Evolutionary conservation across 768 basidiomycete genomes (phyloP).

Genomic region (Clitopilus passeckerianus): DNA sequence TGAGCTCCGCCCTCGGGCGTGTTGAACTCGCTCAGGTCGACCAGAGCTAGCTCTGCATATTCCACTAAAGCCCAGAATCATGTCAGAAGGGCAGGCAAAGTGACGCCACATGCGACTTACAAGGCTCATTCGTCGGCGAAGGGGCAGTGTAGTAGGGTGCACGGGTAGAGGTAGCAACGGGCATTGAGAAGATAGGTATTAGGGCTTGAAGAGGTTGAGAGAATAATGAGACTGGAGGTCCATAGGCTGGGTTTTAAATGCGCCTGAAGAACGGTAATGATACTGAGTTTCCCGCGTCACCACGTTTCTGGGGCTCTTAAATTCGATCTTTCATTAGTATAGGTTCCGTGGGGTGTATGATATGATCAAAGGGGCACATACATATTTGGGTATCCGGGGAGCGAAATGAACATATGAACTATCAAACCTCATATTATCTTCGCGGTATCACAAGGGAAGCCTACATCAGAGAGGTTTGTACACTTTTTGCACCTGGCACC

Average conservation of each 20-base stretch:
- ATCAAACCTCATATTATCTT: background rate
- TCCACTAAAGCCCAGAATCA: conserved; percentile 18
- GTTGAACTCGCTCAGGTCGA: conserved; percentile 40
- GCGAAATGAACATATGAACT: background rate
- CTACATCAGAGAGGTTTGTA: too few relatives aligned
- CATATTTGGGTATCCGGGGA: background rate
- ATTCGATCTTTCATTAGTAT: background rate
- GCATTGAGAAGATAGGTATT: conserved; percentile 15
- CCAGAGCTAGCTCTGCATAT: conserved; percentile 44
- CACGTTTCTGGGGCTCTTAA: background rate
- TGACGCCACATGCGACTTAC: conserved; percentile 16
- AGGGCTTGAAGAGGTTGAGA: background rate
- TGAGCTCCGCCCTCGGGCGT: conserved; percentile 30
- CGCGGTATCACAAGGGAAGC: background rate
- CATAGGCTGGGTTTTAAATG: background rate
- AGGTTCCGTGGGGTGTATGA: background rate
- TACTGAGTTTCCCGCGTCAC: background rate
- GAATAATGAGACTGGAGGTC: background rate
- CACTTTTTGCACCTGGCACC: too few relatives aligned
- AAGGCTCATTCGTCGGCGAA: conserved; percentile 23
- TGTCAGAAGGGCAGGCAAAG: background rate
- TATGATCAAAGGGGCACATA: background rate
- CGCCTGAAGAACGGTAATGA: background rate
- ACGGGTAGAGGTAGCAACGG: conserved; percentile 21
- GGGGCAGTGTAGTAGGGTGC: conserved; percentile 28